A percentile compares a stretch with the other conserved stretches of the same genome.
These are phyloP conservation scores for Malassezia yamatoensis DNA, from an alignment of 1,284 basidiomycete species.

Conservation along the genomic window DNA sequence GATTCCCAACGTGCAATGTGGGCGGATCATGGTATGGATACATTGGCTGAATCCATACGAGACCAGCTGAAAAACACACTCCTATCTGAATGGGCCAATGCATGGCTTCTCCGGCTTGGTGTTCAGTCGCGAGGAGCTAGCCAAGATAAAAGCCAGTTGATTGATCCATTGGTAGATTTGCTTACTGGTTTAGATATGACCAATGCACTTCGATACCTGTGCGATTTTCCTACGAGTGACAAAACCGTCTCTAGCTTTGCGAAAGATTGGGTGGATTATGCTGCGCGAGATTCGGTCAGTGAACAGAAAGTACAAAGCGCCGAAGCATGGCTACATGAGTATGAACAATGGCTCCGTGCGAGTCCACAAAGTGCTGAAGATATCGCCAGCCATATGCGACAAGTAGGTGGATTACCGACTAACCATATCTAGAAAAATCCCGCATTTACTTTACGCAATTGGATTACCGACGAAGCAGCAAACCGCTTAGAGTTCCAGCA, in stretches of 20 bases:
- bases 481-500: slow-evolving; percentile 29
- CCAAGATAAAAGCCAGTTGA: slow-evolving; percentile 20
- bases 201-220: slow-evolving; percentile 26
- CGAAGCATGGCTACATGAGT: slow-evolving; percentile 26
- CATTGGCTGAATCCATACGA: slow-evolving; percentile 7
- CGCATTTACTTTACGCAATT: slow-evolving; percentile 41
- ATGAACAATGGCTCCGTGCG: slow-evolving; percentile 22
- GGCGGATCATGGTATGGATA: slow-evolving; percentile 23
- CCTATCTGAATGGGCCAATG: slow-evolving; percentile 29
- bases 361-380: slow-evolving; percentile 19
- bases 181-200: slow-evolving; percentile 33
- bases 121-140: slow-evolving; percentile 11
- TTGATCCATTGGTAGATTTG: slow-evolving; percentile 18
- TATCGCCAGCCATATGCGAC: slow-evolving; percentile 20
- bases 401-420: background rate
- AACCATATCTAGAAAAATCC: slow-evolving; percentile 22
- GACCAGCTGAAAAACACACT: slow-evolving; percentile 25
- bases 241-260: slow-evolving; percentile 13
- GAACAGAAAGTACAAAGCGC: slow-evolving; percentile 21
- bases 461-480: slow-evolving; percentile 40
- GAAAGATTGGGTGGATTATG: slow-evolving; percentile 19
- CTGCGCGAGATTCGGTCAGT: slow-evolving; percentile 14
- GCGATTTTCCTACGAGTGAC: slow-evolving; percentile 14
- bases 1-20: slow-evolving; percentile 24
- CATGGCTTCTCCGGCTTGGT: slow-evolving; percentile 28